Evolutionary conservation across 805 yeast species (phyloP).

Genomic region (Candida multigemmis): DNA sequence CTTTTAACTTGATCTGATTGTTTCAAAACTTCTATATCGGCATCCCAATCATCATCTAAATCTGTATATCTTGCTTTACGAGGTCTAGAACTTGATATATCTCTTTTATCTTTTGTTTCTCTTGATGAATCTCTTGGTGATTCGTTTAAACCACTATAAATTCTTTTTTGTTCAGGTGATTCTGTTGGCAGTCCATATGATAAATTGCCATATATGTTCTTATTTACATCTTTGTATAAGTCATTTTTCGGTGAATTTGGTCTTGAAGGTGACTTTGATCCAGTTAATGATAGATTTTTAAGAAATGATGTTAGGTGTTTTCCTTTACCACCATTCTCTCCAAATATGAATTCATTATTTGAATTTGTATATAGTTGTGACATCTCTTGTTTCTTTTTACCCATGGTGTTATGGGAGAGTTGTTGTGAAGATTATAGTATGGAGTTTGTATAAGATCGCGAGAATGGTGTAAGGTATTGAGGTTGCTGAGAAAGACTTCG

Average conservation of each 20-base stretch:
- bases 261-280: slow-evolving; percentile 9
- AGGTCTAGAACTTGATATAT: too few species aligned
- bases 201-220: slow-evolving; percentile 30
- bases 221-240: slow-evolving; percentile 18
- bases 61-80: slow-evolving; percentile 47
- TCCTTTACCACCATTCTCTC: slow-evolving; percentile 63
- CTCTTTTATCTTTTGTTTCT: too few species aligned
- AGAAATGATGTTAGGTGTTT: slow-evolving; percentile 46
- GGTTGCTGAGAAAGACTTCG: too few species aligned
- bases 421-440: too few species aligned
- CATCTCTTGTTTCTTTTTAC: slow-evolving; percentile 36
- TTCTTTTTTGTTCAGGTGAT: slow-evolving; percentile 4
- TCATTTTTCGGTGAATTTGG: slow-evolving; percentile 8
- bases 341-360: slow-evolving; percentile 54
- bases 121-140: too few species aligned
- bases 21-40: slow-evolving; percentile 46
- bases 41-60: slow-evolving; percentile 91
- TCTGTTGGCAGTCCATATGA: slow-evolving; percentile 10
- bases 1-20: too few species aligned
- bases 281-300: slow-evolving; percentile 32
- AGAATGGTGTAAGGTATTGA: too few species aligned
- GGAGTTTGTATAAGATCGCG: too few species aligned
- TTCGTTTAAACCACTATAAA: background rate
- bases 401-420: slow-evolving; percentile 23
- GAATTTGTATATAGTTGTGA: slow-evolving; percentile 28